Evolutionary conservation across 208 protist genomes (phyloP).

Genomic region (Wallacemonas rigidus): DNA sequence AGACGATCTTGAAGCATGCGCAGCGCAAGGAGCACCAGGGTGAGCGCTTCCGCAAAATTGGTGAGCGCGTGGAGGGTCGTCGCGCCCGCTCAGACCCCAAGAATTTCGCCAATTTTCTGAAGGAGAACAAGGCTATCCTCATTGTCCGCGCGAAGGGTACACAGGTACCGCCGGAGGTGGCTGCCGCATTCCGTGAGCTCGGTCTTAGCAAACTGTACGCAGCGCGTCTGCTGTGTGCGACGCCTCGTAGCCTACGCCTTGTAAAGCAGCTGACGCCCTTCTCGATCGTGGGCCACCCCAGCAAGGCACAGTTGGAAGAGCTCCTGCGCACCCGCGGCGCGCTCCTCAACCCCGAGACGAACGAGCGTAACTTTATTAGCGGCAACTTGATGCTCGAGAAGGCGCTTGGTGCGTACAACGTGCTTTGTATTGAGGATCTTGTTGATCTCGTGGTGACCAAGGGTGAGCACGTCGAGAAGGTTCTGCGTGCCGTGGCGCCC

Average conservation of each 20-base stretch:
- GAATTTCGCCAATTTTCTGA: constrained; percentile 35
- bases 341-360: constrained; percentile 73
- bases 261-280: constrained; percentile 83
- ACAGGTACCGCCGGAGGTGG: constrained; percentile 79
- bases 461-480: constrained; percentile 64
- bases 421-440: constrained; percentile 90
- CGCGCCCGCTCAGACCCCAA: constrained; percentile 35
- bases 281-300: constrained; percentile 77
- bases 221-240: constrained; percentile 64
- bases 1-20: constrained; percentile 86
- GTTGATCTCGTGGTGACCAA: constrained; percentile 70
- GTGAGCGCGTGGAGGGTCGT: constrained; percentile 64
- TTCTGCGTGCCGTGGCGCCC: constrained; percentile 74
- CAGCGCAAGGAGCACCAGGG: constrained; percentile 75
- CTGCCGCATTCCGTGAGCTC: constrained; percentile 57
- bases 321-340: constrained; percentile 85
- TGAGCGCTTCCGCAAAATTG: constrained; percentile 76
- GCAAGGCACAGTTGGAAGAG: constrained; percentile 68
- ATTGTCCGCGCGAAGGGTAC: constrained; percentile 82
- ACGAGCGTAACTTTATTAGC: constrained; percentile 73
- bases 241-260: constrained; percentile 58
- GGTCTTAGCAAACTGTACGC: constrained; percentile 82
- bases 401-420: constrained; percentile 79
- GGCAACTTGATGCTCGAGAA: constrained; percentile 89
- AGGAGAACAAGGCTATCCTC: constrained; percentile 57